phyloP scores from a whole-genome alignment of 2,329 filamentous ascomycete genomes.

The Mariannaea elegans region DNA sequence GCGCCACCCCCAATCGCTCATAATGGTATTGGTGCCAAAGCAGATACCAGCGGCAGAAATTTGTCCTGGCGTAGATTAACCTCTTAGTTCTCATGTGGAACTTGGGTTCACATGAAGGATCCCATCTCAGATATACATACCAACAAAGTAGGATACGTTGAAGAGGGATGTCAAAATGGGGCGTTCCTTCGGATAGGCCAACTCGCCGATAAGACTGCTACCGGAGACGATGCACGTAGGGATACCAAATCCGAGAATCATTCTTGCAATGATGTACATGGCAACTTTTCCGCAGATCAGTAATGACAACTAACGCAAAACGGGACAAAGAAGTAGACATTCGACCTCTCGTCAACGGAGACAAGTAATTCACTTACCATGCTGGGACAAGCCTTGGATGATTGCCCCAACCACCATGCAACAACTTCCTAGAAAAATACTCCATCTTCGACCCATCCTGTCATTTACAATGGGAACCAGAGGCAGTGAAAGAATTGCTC shows the following conservation, averaged over 20 bases:
- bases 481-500: conserved; percentile 65
- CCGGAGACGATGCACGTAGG: conserved; percentile 67
- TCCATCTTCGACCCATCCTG: conserved; percentile 62
- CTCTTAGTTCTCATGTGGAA: no score
- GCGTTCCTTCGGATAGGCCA: conserved; percentile 69
- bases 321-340: no score
- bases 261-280: conserved; percentile 69
- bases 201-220: conserved; percentile 66
- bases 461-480: conserved; percentile 66
- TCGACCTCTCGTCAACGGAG: not conserved
- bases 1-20: conserved; percentile 55
- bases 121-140: no score
- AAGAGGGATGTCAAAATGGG: conserved; percentile 53
- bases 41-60: conserved; percentile 36
- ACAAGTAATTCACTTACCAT: conserved; percentile 46
- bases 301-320: no score
- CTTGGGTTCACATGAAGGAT: no score
- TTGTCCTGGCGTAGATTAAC: not conserved
- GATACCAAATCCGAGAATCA: conserved; percentile 70
- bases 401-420: conserved; percentile 64
- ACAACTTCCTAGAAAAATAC: conserved; percentile 62
- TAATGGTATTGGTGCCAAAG: conserved; percentile 50
- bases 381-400: conserved; percentile 61
- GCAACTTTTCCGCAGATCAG: conserved; percentile 45
- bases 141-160: conserved; percentile 63